phyloP scores from a whole-genome alignment of 345 rosid genomes.

The Eucalyptus sp. region DNA sequence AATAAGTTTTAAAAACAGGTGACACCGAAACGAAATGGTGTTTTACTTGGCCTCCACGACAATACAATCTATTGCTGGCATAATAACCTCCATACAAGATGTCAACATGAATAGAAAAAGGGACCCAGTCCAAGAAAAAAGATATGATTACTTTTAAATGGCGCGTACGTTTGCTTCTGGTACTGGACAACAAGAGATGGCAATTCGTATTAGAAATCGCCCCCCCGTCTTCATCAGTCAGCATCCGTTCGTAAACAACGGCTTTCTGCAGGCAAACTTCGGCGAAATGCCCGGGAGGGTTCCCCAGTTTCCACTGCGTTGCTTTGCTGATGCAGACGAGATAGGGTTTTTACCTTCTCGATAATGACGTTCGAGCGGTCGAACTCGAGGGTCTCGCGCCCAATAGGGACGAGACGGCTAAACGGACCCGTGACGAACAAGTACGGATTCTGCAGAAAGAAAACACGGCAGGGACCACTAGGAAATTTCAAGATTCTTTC shows the following conservation, averaged over 20 bases:
- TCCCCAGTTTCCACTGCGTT: not conserved
- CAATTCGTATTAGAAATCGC: not conserved
- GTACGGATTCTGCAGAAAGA: not conserved
- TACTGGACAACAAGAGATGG: not conserved
- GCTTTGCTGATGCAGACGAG: not conserved
- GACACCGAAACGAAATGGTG: not conserved
- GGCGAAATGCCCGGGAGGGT: not conserved
- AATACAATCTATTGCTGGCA: not conserved
- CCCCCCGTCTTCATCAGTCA: not conserved
- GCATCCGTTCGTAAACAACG: not conserved
- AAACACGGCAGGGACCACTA: not conserved
- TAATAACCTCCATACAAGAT: not conserved
- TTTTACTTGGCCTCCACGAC: not conserved
- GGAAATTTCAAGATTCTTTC: not conserved
- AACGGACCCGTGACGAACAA: not conserved
- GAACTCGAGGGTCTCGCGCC: not conserved
- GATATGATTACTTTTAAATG: not conserved
- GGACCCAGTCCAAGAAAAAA: not conserved
- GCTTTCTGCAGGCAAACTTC: not conserved
- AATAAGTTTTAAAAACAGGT: accelerated
- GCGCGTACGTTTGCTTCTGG: accelerated
- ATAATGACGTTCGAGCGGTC: not conserved
- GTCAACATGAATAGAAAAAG: not conserved
- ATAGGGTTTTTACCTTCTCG: not conserved
- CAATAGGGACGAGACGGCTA: not conserved